Conservation (phyloP, 192 early-diverging fungal species). For the Gryganskiella cystojenkinii region DNA sequence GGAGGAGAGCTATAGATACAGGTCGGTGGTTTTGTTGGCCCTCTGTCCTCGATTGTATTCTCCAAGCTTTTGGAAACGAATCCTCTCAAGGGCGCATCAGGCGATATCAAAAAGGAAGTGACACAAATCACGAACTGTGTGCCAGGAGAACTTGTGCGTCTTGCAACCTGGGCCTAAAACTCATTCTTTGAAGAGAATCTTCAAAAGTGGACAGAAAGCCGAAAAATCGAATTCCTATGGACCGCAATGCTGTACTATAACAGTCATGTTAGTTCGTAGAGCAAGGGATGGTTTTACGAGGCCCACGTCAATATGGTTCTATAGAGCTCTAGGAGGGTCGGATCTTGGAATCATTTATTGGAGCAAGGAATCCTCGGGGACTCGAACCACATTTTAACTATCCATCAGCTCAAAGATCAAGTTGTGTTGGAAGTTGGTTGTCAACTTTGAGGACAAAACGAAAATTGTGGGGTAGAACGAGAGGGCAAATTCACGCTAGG, state of each 20-base stretch:
- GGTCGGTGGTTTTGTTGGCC: slow-evolving; percentile 34
- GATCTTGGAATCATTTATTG: slow-evolving; percentile 43
- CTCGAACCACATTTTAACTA: no score
- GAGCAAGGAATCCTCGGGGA: no score
- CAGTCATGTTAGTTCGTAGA: background rate
- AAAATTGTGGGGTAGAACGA: no score
- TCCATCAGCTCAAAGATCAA: no score
- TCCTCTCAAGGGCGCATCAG: slow-evolving; percentile 6
- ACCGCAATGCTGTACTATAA: slow-evolving; percentile 10
- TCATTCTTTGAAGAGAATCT: slow-evolving; percentile 8
- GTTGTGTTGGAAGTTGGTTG: no score
- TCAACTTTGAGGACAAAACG: no score
- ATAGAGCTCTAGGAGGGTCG: background rate
- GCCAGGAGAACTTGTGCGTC: slow-evolving; percentile 38
- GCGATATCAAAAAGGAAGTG: slow-evolving; percentile 20
- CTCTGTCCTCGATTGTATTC: slow-evolving; percentile 27
- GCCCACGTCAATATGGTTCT: slow-evolving; percentile 34
- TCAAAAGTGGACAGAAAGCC: slow-evolving; percentile 14
- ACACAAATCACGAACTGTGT: slow-evolving; percentile 35
- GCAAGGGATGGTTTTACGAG: slow-evolving; percentile 10
- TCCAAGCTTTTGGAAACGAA: slow-evolving; percentile 21
- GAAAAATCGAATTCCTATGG: background rate
- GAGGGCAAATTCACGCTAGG: no score
- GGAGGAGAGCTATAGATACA: slow-evolving; percentile 9
- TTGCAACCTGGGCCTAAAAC: slow-evolving; percentile 7